Evolutionary conservation across 805 yeast species (phyloP), one percentile per base, ranked within the genome.

Genomic region (Jamesozyma lodderae): DNA sequence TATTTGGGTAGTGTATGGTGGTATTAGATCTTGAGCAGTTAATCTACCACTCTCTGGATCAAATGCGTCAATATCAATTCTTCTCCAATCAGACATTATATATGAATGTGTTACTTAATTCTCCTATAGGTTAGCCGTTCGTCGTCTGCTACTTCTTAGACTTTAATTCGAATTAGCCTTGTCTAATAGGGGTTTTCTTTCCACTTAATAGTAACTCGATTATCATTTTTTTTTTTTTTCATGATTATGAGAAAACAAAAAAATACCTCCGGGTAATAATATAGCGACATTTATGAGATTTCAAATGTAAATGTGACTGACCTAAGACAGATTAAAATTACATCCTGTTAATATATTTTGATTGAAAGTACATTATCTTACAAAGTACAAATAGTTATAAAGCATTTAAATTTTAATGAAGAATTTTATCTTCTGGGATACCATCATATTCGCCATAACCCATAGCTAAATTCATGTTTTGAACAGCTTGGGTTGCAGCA

Each of bases 401-500:
- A 25, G 6, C 13, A 30, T 25, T 6, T 31, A 31, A 16, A 6
- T 20, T 14, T 31, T 5, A 44, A n/a, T n/a, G n/a, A n/a, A 73
- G 67, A 26, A 70, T 67, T 50, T 74, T 65, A 52, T 77, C 78
- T 42, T 71, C 75, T 35, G 98, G 96, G 55, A 92, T 92, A 52
- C 97, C 97, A 38, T 79, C 96, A 56, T 82, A 90, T 66, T 92
- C 98, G 35, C 83, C 90, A 62, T 85, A 92, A 18, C 88, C 88
- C 67, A 82, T 66, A 5, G 85, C 82, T 62, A 92, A 70, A 63
- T 92, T 92, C 62, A 94, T 83, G 69, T 92, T 92, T 65, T 92
- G 99, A 61, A 92, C 63, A 67, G 97, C 90, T 67, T 92, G 99
- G 14, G 99, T 92, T 33, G 96, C 94, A 31, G 99, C 99, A 48